Conservation (phyloP, 495 filamentous ascomycete species). For the Aspergillus nidulans region DNA sequence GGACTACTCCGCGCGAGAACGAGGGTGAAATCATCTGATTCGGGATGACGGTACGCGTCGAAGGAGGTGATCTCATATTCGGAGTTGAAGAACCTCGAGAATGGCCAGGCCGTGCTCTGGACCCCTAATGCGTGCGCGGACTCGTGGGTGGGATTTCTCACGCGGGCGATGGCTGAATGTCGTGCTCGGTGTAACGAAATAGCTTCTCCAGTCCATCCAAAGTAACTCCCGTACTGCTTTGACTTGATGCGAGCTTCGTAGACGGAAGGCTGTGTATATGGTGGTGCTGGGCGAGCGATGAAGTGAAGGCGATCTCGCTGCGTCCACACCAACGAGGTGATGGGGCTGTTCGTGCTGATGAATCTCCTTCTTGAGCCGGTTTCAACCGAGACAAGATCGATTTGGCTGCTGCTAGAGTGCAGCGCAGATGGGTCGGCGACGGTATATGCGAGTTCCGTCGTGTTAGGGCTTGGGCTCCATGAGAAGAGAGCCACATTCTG, state of each 20-base stretch:
- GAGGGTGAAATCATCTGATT: background rate
- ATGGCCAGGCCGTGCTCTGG: background rate
- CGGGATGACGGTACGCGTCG: background rate
- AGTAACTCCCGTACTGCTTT: slow-evolving; percentile 5
- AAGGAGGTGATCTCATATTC: slow-evolving; percentile 6
- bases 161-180: background rate
- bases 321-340: background rate
- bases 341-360: background rate
- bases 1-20: slow-evolving; percentile 2
- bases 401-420: background rate
- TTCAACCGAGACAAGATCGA: background rate
- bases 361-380: background rate
- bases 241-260: slow-evolving; percentile 1
- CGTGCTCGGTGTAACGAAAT: background rate
- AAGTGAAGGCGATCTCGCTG: slow-evolving; percentile 1
- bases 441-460: background rate
- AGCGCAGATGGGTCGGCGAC: background rate
- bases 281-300: background rate
- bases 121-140: background rate
- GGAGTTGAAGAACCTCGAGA: background rate
- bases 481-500: background rate
- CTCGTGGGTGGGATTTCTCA: background rate
- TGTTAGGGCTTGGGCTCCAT: background rate
- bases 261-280: background rate
- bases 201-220: slow-evolving; percentile 3